These are phyloP conservation scores for Aspergillus cejpii DNA, from an alignment of 2,329 filamentous ascomycete species.

Conservation along the genomic window DNA sequence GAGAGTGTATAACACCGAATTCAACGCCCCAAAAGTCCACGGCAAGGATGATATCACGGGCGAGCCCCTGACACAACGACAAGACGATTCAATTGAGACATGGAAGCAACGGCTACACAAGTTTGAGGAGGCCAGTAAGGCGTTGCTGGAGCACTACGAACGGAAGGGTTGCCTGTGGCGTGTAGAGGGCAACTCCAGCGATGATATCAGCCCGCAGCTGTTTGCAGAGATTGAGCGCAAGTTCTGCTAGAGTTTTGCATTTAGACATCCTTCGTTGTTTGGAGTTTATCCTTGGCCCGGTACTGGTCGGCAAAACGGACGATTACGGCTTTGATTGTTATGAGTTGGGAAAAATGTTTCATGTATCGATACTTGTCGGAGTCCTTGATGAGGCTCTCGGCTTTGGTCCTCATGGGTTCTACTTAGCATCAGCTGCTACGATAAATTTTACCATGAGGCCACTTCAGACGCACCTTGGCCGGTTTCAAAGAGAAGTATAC, in stretches of 20 bases:
- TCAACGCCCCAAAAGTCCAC: slow-evolving; percentile 73
- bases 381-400: slow-evolving; percentile 2
- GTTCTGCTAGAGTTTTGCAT: slow-evolving; percentile 48
- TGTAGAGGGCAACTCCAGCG: slow-evolving; percentile 79
- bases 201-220: slow-evolving; percentile 91
- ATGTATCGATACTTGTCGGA: not conserved
- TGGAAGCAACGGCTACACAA: slow-evolving; percentile 74
- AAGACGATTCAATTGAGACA: slow-evolving; percentile 79
- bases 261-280: slow-evolving; percentile 8
- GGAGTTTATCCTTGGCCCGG: slow-evolving; percentile 6
- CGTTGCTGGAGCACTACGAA: slow-evolving; percentile 83
- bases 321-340: not conserved
- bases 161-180: slow-evolving; percentile 76
- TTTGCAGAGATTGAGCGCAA: slow-evolving; percentile 72
- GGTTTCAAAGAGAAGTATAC: too few relatives aligned
- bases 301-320: slow-evolving; percentile 1
- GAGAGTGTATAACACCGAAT: slow-evolving; percentile 89
- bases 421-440: not conserved
- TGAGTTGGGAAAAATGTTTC: not conserved
- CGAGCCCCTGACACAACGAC: slow-evolving; percentile 70
- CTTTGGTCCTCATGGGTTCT: not conserved
- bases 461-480: too few relatives aligned
- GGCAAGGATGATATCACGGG: slow-evolving; percentile 88
- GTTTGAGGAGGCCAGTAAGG: slow-evolving; percentile 80
- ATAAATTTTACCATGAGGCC: too few relatives aligned